Conservation (phyloP, 2,329 filamentous ascomycete species). For the Monilinia polystroma region DNA sequence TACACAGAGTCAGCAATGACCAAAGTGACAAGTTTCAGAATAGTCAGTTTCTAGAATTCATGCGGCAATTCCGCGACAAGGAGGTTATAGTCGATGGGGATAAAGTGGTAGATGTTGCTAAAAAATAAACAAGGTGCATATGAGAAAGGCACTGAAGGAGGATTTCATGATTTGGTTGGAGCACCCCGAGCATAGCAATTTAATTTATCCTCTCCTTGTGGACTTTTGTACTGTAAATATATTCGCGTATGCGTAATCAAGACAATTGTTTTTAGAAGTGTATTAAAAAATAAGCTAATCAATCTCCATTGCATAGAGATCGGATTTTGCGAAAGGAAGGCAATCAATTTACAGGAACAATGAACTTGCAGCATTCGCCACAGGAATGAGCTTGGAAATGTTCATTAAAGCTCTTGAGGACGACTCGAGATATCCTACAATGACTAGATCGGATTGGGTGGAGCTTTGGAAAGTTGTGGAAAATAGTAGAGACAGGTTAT, state of each 20-base stretch:
- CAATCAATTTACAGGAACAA: too few relatives aligned
- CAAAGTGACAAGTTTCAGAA: constrained; percentile 73
- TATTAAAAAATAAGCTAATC: background rate
- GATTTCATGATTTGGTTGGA: background rate
- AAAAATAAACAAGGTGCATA: background rate
- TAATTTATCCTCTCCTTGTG: background rate
- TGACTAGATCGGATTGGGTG: too few relatives aligned
- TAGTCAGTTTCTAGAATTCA: constrained; percentile 72
- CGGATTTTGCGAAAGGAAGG: background rate
- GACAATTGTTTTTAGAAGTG: background rate
- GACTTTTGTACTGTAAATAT: background rate
- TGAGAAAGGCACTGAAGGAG: background rate
- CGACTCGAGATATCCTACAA: too few relatives aligned
- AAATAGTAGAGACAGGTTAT: too few relatives aligned
- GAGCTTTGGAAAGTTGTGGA: too few relatives aligned
- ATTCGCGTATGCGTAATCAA: background rate
- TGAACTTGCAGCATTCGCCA: too few relatives aligned
- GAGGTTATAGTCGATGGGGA: constrained; percentile 73
- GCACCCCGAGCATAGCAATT: background rate
- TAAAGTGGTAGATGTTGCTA: constrained; percentile 51
- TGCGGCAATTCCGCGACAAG: constrained; percentile 70
- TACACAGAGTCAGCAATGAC: constrained; percentile 67
- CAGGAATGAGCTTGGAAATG: too few relatives aligned
- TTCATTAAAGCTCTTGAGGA: too few relatives aligned
- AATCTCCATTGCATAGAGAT: background rate